Base-by-base conservation (phyloP, 345 rosid genomes). In the Populus ilicifolia region DNA sequence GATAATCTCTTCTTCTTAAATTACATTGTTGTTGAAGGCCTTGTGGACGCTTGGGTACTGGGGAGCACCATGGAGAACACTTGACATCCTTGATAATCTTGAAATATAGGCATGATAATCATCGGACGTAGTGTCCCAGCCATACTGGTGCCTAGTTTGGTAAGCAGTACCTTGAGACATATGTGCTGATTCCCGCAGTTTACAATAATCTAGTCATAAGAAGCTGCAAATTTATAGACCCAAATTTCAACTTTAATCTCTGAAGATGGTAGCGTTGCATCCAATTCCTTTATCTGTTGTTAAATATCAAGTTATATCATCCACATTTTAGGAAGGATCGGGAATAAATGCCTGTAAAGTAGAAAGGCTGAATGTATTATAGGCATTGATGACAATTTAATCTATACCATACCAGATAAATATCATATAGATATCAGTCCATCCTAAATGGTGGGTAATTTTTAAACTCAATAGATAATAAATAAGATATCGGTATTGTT, bases 21-120 rank as follows among this genome's bases (percentile, higher is more conserved):
- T 21, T 27, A 33, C 74, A n/a, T 33, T 80, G 21, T 78, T 85
- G 73, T 86, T 83, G 84, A 89, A 84, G 72, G 36, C 80, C 63
- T 64, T 76, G 83, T 78, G 80, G 27, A 85, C 84, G 25, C 9
- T 83, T 0, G 91, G 91, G 84, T 88, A 88, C 14, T 78, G 86
- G 30, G 90, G 84, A 16, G 69, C 75, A 65, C 78, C 88, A 7
- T 75, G 69, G 29, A 82, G 72, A 27, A 79, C 30, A 48, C 78
- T 86, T 10, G 89, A 78, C 78, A 3, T 64, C 83, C 83, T 81
- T 17, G 79, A 70, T 18, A 84, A 59, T 33, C 4, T 67, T 1
- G 87, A 10, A 18, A 87, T 4, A 63, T 85, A 86, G 11, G 67
- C 67, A 72, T 82, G 80, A 87, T 82, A 84, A 23, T 89, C 93